Base-by-base conservation (phyloP, 495 filamentous ascomycete genomes). In the Apiosordaria backusii region DNA sequence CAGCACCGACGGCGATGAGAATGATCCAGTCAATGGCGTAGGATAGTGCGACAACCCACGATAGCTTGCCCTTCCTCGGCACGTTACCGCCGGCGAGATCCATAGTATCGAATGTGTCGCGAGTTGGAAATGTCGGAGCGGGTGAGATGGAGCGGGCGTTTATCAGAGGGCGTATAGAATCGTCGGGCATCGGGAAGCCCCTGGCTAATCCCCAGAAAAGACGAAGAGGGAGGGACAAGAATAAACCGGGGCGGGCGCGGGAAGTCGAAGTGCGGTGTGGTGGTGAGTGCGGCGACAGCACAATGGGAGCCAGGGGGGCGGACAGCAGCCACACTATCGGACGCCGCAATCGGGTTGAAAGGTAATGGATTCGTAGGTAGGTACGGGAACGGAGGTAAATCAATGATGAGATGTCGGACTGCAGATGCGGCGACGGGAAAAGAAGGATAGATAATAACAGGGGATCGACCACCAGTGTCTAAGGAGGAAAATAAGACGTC, bases 21-120 rank as follows among this genome's bases (percentile, higher is more conserved):
- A 83, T 74, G 64, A 76, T 26, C 81, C 81, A 83, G 75, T 83
- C 81, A 65, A 81, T 77, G 27, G 72, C 76, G 60, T 83, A 83
- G 1, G 81, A 83, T 9, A 73, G 63, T 22, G 74, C 65, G 52
- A 83, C 68, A 16, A 80, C 52, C 66, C 68, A 66, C 4, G 72
- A 70, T 15, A 64, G 15, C 65, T 65, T 75, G 24, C 69, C 65
- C 54, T 70, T 75, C 58, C 69, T 68, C 27, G 52, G 52, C 58
- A 64, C 67, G 50, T 23, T 61, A 22, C 59, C 61, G 4, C 69
- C 63, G 26, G 61, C 57, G 13, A 69, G 68, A 25, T 70, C 59
- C 19, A 65, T 26, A 29, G 63, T 64, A 25, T 73, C 71, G 72
- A 75, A 75, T n/a, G 62, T 69, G 18, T 61, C 21, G 40, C 60